Evolutionary conservation across 306 rosid genomes (phyloP).

Genomic region (Biancaea sappan): DNA sequence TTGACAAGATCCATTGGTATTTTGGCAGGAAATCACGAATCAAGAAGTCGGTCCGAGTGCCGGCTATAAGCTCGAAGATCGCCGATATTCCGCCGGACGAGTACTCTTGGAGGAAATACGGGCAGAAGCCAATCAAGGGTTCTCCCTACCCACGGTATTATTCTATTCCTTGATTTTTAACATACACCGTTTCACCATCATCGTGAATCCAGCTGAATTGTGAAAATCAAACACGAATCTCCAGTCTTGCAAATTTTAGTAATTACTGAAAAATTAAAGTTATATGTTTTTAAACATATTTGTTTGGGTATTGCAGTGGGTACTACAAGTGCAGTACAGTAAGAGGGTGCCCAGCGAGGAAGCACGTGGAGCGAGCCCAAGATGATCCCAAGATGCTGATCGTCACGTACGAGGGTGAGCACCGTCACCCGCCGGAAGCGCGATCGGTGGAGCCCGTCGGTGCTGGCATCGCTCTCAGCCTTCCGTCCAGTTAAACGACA

Average conservation of each 20-base stretch:
- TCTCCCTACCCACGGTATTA: constrained; percentile 75
- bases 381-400: constrained; percentile 48
- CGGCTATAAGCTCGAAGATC: constrained; percentile 64
- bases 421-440: constrained; percentile 33
- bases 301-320: constrained; percentile 43
- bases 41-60: constrained; percentile 58
- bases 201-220: background rate
- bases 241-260: background rate
- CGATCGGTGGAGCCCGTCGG: background rate
- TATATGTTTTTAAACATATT: background rate
- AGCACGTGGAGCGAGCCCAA: constrained; percentile 77
- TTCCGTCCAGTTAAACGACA: background rate
- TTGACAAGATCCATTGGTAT: background rate
- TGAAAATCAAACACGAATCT: constrained; percentile 33
- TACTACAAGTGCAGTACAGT: constrained; percentile 80
- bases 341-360: constrained; percentile 83
- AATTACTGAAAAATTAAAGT: background rate
- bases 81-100: constrained; percentile 84
- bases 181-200: no score
- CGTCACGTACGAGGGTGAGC: constrained; percentile 46
- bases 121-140: constrained; percentile 87
- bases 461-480: background rate
- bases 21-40: constrained; percentile 56
- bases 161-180: background rate
- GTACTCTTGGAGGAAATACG: constrained; percentile 80